Base-by-base conservation (phyloP, 2,329 filamentous ascomycete species). In the Tolypocladium paradoxum region DNA sequence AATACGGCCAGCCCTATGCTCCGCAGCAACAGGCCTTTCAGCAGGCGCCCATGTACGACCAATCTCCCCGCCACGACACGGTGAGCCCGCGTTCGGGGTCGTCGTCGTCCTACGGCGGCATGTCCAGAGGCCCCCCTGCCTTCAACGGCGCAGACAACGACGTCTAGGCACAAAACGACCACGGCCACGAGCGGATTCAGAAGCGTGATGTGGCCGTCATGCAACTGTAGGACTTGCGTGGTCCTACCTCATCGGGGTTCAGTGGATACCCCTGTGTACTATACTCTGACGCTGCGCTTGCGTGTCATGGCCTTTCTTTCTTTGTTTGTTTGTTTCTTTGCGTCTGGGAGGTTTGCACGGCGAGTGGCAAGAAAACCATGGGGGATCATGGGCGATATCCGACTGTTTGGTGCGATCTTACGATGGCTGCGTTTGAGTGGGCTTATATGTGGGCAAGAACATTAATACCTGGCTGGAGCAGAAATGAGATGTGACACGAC, bases 81-180 rank as follows among this genome's bases (percentile, higher is more conserved):
- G 49, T 55, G 11, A 55, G 46, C 43, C 51, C 46, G n/a, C 53
- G 53, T 14, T 54, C 52, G 16, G 34, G 29, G 22, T 33, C 43
- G 22, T 35, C 45, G 11, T 48, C 48, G 31, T 50, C 46, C n/a
- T 29, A 49, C 47, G 34, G 33, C 31, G 47, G 43, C 43, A 46
- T 46, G 24, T 9, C 46, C n/a, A 29, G 43, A 46, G 43, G 43
- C 8, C 43, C 24, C 4, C 18, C 43, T 31, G 27, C 43, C 16
- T 46, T 46, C 43, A 46, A 29, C 43, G 27, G 43, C 3, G 27
- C 16, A 20, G 43, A 31, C 1, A 31, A 29, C 27, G 27, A 31
- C 4, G 43, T 27, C 18, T 31, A 22, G 5, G 9, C 8, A 9
- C 20, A 3, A 24, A 7, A 22, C 20, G n/a, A 24, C 11, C 2